These are phyloP conservation scores for Metarhizium robertsii DNA, from an alignment of 2,329 filamentous ascomycete species.

Conservation along the genomic window DNA sequence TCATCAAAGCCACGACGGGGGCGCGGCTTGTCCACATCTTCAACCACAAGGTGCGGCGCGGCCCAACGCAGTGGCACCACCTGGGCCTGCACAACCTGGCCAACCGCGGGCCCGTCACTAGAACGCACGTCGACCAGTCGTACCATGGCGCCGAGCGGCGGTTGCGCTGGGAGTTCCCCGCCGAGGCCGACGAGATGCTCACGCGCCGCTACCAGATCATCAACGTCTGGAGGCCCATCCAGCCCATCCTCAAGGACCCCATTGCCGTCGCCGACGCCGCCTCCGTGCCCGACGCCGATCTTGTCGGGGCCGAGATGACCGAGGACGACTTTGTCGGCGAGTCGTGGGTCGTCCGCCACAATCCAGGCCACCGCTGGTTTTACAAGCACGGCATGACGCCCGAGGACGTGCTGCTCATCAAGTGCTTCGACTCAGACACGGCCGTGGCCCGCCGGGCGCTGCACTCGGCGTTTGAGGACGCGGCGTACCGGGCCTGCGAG, in stretches of 20 bases:
- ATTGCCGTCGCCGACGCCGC: conserved; percentile 42
- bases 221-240: conserved; percentile 33
- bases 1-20: conserved; percentile 53
- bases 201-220: conserved; percentile 40
- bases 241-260: conserved; percentile 35
- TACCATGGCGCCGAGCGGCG: conserved; percentile 29
- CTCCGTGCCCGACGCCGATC: conserved; percentile 39
- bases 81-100: conserved; percentile 51
- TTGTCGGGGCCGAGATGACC: conserved; percentile 39
- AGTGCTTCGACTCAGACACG: conserved; percentile 54
- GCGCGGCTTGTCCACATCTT: conserved; percentile 56
- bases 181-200: conserved; percentile 28
- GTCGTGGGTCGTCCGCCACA: conserved; percentile 35
- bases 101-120: conserved; percentile 35
- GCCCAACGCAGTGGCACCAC: conserved; percentile 51
- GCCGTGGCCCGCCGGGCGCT: conserved; percentile 41
- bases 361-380: conserved; percentile 38
- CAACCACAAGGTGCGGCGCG: conserved; percentile 60
- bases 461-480: conserved; percentile 44
- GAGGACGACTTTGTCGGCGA: conserved; percentile 40
- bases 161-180: conserved; percentile 31
- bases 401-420: conserved; percentile 48
- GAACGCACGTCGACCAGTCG: conserved; percentile 44
- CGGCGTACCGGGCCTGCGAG: conserved; percentile 41
- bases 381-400: conserved; percentile 42